phyloP scores from a whole-genome alignment of 176 grass and related monocot genomes.

The Leersia perrieri region DNA sequence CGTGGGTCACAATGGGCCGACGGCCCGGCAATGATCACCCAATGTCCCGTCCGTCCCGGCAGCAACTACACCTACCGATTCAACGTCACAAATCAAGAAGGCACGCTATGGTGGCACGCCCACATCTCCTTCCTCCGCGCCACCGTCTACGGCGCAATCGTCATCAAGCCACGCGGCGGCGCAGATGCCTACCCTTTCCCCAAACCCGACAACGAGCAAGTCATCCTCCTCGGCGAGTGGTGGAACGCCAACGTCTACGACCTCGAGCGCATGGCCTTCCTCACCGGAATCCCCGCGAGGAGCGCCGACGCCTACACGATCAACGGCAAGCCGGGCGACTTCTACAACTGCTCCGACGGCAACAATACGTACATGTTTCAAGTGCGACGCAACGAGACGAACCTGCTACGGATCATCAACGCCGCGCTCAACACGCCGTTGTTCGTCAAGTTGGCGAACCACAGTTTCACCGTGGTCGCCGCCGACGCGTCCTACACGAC shows the following conservation, averaged over 20 bases:
- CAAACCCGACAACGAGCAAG: conserved; percentile 44
- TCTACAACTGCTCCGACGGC: conserved; percentile 42
- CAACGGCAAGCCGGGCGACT: conserved; percentile 58
- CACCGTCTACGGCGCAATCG: conserved; percentile 57
- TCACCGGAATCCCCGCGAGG: not conserved
- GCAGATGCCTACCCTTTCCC: conserved; percentile 44
- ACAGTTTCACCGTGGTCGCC: conserved; percentile 61
- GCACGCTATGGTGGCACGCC: conserved; percentile 85
- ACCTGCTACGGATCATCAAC: conserved; percentile 71
- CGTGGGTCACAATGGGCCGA: conserved; percentile 56
- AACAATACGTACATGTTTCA: conserved; percentile 34
- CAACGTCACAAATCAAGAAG: conserved; percentile 51
- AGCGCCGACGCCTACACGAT: conserved; percentile 58
- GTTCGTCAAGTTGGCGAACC: conserved; percentile 67
- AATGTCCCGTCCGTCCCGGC: conserved; percentile 51
- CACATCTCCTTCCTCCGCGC: conserved; percentile 55
- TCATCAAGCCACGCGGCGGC: conserved; percentile 44
- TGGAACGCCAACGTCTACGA: conserved; percentile 52
- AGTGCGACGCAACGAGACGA: conserved; percentile 38
- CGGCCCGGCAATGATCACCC: conserved; percentile 64
- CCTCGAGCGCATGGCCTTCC: not conserved
- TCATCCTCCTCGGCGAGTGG: conserved; percentile 66
- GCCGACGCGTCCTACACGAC: conserved; percentile 62
- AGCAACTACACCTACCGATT: conserved; percentile 52
- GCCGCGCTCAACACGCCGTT: conserved; percentile 54